Evolutionary conservation across 106 monocot genomes (phyloP).

Genomic region (Apostasia shenzhenica): DNA sequence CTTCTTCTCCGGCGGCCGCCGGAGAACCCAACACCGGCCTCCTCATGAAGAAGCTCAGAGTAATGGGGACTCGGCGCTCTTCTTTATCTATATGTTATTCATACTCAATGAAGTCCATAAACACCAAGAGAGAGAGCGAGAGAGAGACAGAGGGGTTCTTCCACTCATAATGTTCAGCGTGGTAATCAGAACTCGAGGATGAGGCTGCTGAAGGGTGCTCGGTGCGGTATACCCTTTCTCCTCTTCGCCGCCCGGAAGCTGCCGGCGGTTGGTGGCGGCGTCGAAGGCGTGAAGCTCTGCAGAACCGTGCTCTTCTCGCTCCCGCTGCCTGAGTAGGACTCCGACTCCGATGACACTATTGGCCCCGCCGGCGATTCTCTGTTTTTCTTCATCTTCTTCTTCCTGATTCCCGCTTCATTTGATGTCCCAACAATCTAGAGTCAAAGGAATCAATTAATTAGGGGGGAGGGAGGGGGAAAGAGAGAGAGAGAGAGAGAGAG

Average conservation of each 20-base stretch:
- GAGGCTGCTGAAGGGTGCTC: conserved; percentile 64
- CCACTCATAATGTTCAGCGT: too few species aligned
- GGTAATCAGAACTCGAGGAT: conserved; percentile 18
- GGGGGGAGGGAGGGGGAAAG: background rate
- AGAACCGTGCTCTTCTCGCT: conserved; percentile 37
- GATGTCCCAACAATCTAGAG: conserved; percentile 55
- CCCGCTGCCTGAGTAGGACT: conserved; percentile 24
- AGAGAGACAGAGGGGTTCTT: too few species aligned
- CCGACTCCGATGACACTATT: conserved; percentile 8
- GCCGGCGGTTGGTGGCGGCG: conserved; percentile 43
- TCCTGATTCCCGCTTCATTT: conserved; percentile 1
- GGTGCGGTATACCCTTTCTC: conserved; percentile 77
- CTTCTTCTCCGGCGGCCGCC: too few species aligned
- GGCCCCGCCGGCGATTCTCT: background rate
- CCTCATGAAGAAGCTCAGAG: too few species aligned
- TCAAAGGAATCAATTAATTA: background rate
- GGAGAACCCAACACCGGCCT: too few species aligned
- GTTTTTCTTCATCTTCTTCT: conserved; percentile 7
- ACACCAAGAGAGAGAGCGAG: too few species aligned
- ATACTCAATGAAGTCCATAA: too few species aligned
- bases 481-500: background rate
- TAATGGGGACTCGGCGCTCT: too few species aligned
- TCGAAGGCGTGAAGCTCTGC: conserved; percentile 67
- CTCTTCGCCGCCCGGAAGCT: conserved; percentile 43
- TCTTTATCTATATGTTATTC: too few species aligned